These are phyloP conservation scores for Ogataea sp. DNA, from an alignment of 805 yeast species.

Conservation along the genomic window DNA sequence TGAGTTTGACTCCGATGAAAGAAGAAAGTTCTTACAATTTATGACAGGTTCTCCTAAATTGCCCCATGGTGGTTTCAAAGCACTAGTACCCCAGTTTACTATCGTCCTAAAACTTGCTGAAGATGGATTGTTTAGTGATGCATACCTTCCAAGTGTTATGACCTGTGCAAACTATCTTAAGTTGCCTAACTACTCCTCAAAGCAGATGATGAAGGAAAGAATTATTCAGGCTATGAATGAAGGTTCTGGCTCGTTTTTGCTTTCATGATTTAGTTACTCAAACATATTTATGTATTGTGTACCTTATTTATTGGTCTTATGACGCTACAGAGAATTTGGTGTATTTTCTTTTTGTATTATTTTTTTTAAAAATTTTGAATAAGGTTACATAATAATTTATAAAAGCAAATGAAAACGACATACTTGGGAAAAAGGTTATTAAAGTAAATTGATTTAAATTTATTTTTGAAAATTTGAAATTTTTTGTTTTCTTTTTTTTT, in stretches of 20 bases:
- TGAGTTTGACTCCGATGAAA: conserved; percentile 43
- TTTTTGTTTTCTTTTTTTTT: too few relatives aligned
- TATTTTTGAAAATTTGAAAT: too few relatives aligned
- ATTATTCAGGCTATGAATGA: conserved; percentile 70
- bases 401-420: too few relatives aligned
- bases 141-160: conserved; percentile 93
- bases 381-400: too few relatives aligned
- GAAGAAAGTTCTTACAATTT: conserved; percentile 74
- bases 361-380: too few relatives aligned
- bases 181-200: conserved; percentile 71
- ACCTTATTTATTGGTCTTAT: too few relatives aligned
- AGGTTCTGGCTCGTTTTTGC: conserved; percentile 81
- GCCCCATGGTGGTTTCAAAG: conserved; percentile 90
- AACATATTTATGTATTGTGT: not conserved
- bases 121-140: conserved; percentile 58
- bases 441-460: too few relatives aligned
- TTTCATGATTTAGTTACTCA: conserved; percentile 38
- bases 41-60: conserved; percentile 88
- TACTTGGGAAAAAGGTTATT: too few relatives aligned
- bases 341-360: too few relatives aligned
- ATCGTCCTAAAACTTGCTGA: conserved; percentile 84
- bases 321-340: too few relatives aligned
- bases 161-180: conserved; percentile 94
- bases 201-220: conserved; percentile 48
- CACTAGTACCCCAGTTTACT: conserved; percentile 74